Percentiles rank a stretch among this genome's conserved stretches.
These are phyloP conservation scores for Paraphoma chrysanthemicola DNA, from an alignment of 2,329 filamentous ascomycete genomes.

Conservation along the genomic window DNA sequence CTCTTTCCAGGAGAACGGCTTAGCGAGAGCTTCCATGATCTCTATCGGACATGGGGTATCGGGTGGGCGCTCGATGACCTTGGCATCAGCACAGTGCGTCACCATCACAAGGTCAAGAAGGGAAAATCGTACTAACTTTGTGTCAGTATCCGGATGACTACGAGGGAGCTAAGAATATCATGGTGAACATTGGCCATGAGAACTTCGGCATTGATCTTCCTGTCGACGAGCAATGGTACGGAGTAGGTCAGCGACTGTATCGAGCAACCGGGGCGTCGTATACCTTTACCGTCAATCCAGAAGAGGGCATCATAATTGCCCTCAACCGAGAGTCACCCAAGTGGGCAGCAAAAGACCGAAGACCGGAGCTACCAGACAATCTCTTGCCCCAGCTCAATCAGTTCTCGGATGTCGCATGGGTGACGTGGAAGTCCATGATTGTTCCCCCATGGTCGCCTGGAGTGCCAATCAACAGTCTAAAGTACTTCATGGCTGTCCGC, in stretches of 20 bases:
- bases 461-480: conserved; percentile 9
- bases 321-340: conserved; percentile 19
- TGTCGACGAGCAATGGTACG: conserved; percentile 18
- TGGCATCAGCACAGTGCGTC: conserved; percentile 7
- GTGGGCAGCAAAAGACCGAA: conserved; percentile 14
- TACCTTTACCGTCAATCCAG: conserved; percentile 17
- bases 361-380: conserved; percentile 11
- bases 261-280: conserved; percentile 20
- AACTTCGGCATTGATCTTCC: neutral
- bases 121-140: neutral
- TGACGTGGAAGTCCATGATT: conserved; percentile 13
- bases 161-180: conserved; percentile 19
- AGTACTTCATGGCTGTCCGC: conserved; percentile 22
- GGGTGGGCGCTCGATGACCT: conserved; percentile 19
- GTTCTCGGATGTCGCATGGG: conserved; percentile 28
- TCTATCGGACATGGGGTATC: conserved; percentile 21
- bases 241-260: conserved; percentile 9
- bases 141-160: conserved; percentile 9
- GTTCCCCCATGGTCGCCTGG: conserved; percentile 1
- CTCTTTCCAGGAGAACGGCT: conserved; percentile 2
- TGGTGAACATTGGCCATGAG: conserved; percentile 16
- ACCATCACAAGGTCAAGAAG: neutral
- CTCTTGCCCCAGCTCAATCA: conserved; percentile 16
- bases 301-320: conserved; percentile 24
- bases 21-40: conserved; percentile 9